phyloP scores from a whole-genome alignment of 768 basidiomycete species.

The Trichaptum fuscoviolaceum region DNA sequence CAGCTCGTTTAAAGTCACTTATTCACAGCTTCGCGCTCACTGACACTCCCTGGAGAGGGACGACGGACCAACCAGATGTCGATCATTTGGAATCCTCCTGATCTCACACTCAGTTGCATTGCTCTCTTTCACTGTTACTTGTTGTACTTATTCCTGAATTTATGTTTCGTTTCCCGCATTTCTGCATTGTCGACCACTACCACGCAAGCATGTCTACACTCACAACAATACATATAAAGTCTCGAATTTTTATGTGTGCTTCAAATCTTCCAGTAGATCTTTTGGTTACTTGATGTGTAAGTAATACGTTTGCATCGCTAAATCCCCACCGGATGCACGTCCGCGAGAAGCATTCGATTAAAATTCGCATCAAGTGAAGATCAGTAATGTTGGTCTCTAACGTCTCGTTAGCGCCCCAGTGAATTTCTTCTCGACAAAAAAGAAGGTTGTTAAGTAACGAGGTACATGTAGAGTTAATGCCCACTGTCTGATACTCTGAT shows the following conservation, averaged over 20 bases:
- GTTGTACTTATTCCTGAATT: conserved; percentile 1
- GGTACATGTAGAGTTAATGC: too few relatives aligned
- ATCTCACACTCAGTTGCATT: not conserved
- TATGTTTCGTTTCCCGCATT: not conserved
- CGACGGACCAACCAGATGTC: not conserved
- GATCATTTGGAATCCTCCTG: not conserved
- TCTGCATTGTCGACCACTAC: not conserved
- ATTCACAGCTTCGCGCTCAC: not conserved
- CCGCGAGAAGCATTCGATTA: not conserved
- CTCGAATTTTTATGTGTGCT: too few relatives aligned
- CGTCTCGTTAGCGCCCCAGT: not conserved
- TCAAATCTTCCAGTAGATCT: too few relatives aligned
- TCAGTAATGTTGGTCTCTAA: not conserved
- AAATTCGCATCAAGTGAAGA: not conserved
- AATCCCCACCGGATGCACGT: too few relatives aligned
- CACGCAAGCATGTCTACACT: not conserved
- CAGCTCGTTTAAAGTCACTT: conserved; percentile 33
- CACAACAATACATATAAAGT: not conserved
- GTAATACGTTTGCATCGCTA: too few relatives aligned
- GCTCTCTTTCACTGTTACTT: not conserved
- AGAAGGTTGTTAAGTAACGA: not conserved
- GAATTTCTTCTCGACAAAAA: not conserved
- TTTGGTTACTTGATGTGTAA: too few relatives aligned
- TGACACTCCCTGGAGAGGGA: not conserved
- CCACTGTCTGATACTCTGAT: too few relatives aligned